Conservation (phyloP, 495 filamentous ascomycete genomes). For the Lentithecium fluviatile region DNA sequence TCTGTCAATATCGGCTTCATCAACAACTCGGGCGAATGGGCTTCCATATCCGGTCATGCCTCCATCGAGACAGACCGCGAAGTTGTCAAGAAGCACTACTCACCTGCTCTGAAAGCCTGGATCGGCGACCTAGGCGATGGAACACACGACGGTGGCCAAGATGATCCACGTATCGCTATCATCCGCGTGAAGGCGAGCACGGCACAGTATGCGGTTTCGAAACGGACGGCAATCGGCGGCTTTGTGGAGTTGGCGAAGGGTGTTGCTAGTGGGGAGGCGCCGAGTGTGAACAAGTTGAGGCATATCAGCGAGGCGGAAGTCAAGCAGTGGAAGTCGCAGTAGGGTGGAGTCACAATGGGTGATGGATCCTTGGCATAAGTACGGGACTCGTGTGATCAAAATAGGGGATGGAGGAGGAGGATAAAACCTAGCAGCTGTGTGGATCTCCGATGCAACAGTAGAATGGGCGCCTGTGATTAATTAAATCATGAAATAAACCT, state of each 20-base stretch:
- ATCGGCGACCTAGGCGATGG: constrained; percentile 88
- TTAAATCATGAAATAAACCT: too few relatives aligned
- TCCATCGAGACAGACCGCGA: constrained; percentile 65
- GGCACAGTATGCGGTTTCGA: constrained; percentile 59
- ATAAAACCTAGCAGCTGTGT: too few relatives aligned
- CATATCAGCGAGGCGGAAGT: constrained; percentile 72
- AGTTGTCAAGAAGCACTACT: constrained; percentile 74
- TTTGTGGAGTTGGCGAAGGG: constrained; percentile 74
- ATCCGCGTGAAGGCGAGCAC: constrained; percentile 65
- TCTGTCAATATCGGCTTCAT: constrained; percentile 87
- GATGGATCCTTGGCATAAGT: not conserved
- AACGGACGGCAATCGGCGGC: constrained; percentile 56
- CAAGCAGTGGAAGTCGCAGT: constrained; percentile 38
- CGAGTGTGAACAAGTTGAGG: constrained; percentile 73
- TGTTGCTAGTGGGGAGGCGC: constrained; percentile 66
- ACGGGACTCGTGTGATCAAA: too few relatives aligned
- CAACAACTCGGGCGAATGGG: constrained; percentile 71
- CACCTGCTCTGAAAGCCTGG: constrained; percentile 75
- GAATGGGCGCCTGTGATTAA: too few relatives aligned
- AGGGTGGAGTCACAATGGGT: constrained; percentile 3
- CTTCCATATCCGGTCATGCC: constrained; percentile 74
- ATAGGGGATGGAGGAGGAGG: too few relatives aligned
- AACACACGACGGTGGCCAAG: constrained; percentile 74
- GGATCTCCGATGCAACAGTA: too few relatives aligned
- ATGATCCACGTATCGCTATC: constrained; percentile 76